Percentiles rank a stretch among this genome's conserved stretches.
Conservation (phyloP, 1,284 basidiomycete species). For the Kwoniella shivajii region DNA sequence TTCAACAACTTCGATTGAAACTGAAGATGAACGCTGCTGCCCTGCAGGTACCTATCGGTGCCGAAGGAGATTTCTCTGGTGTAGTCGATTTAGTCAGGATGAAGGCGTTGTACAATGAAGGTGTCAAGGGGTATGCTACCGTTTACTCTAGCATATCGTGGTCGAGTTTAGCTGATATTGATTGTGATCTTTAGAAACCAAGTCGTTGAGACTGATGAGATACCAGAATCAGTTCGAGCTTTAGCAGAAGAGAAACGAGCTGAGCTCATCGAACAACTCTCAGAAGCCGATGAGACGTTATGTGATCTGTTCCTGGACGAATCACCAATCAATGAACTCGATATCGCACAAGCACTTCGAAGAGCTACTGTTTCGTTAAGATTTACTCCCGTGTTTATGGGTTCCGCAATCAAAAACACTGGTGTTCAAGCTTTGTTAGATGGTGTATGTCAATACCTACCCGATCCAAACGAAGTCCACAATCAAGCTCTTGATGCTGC, state of each 20-base stretch:
- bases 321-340: slow-evolving; percentile 68
- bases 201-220: slow-evolving; percentile 83
- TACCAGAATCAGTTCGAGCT: slow-evolving; percentile 73
- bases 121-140: slow-evolving; percentile 79
- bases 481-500: slow-evolving; percentile 82
- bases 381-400: slow-evolving; percentile 96
- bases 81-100: slow-evolving; percentile 93
- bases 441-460: slow-evolving; percentile 93
- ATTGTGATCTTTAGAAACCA: slow-evolving; percentile 60
- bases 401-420: slow-evolving; percentile 97
- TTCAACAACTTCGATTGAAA: slow-evolving; percentile 89
- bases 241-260: slow-evolving; percentile 79
- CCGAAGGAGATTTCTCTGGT: slow-evolving; percentile 83
- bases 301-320: slow-evolving; percentile 91
- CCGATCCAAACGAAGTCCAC: slow-evolving; percentile 79
- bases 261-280: slow-evolving; percentile 92
- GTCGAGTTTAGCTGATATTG: background rate
- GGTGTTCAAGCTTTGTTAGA: slow-evolving; percentile 93
- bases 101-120: slow-evolving; percentile 94
- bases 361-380: slow-evolving; percentile 84
- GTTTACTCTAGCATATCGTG: background rate
- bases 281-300: slow-evolving; percentile 93
- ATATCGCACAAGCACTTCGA: slow-evolving; percentile 83
- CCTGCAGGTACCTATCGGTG: slow-evolving; percentile 94
- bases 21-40: slow-evolving; percentile 90